Evolutionary conservation across 2,329 filamentous ascomycete species (phyloP).

Genomic region (Berkeleyomyces rouxiae): DNA sequence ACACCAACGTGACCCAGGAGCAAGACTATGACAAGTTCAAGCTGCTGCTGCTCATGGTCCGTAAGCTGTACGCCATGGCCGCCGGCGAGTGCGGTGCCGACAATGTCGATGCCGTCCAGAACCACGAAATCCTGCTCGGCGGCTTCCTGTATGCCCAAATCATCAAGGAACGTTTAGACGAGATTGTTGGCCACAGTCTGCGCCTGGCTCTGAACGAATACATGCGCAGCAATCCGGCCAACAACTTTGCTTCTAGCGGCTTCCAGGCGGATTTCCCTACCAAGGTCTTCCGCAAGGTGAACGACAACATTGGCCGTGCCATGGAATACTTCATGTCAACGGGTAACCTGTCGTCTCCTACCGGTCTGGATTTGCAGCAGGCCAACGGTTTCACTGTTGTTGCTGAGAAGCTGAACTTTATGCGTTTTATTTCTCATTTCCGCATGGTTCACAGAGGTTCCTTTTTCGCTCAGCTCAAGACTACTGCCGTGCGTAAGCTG

Average conservation of each 20-base stretch:
- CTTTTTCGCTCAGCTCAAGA: slow-evolving; percentile 96
- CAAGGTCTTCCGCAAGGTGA: slow-evolving; percentile 63
- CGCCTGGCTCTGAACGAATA: slow-evolving; percentile 40
- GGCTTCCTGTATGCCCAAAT: slow-evolving; percentile 92
- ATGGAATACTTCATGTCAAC: slow-evolving; percentile 95
- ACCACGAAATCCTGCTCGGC: slow-evolving; percentile 85
- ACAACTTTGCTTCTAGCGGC: slow-evolving; percentile 57
- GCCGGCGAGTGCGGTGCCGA: slow-evolving; percentile 85
- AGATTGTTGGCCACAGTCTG: slow-evolving; percentile 50
- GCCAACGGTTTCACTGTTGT: slow-evolving; percentile 90
- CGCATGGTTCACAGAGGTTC: slow-evolving; percentile 97
- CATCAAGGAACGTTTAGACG: slow-evolving; percentile 83
- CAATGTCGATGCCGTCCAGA: slow-evolving; percentile 92
- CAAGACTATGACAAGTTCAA: slow-evolving; percentile 89
- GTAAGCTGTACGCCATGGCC: slow-evolving; percentile 85
- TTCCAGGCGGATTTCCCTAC: slow-evolving; percentile 67
- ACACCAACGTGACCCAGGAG: slow-evolving; percentile 62
- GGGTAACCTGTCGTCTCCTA: slow-evolving; percentile 80
- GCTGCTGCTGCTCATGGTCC: slow-evolving; percentile 86
- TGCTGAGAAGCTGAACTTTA: slow-evolving; percentile 96
- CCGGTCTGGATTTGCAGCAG: slow-evolving; percentile 86
- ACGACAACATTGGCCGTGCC: slow-evolving; percentile 72
- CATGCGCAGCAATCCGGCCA: slow-evolving; percentile 37
- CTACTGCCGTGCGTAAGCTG: slow-evolving; percentile 88
- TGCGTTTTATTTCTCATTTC: slow-evolving; percentile 97